Base-by-base conservation (phyloP, 441 rosid species). In the Euphorbia schlechtendalii region DNA sequence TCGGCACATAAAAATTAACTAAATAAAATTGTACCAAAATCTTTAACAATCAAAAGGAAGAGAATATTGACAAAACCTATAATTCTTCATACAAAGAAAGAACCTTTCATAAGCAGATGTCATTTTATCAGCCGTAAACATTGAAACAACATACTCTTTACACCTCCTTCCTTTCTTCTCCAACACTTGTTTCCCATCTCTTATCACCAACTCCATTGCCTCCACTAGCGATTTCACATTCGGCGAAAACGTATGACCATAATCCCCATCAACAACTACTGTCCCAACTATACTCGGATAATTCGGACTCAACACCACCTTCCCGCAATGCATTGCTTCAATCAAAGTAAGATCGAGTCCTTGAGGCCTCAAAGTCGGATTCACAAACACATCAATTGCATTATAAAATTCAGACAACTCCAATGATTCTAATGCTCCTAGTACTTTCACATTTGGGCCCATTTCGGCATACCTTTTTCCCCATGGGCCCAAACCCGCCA, bases 401-500 rank as follows among this genome's bases (percentile, higher is more conserved):
- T 84, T 86, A 34, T 86, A 84, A 67, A 86, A 84, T 55, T 76
- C 78, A 4, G 84, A 81, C 4, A 86, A 80, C 58, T 80, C 71
- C 5, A 70, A 67, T 13, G 86, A 74, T 5, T 78, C 81, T 49
- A 86, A 56, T 6, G 81, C 74, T 0, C 92, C 96, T 28, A 86
- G 59, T 21, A 80, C 81, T 76, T 68, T 83, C 52, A 86, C 90
- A 24, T 77, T 72, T 21, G 61, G 40, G 13, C 92, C 92, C 57
- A 82, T 63, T n/a, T 83, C 83, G 8, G 74, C 66, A 46, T 86
- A 84, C 64, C 86, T 82, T 72, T 68, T 74, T 0, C 75, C 84
- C 89, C 92, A 84, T n/a, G 87, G 92, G 49, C 92, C 96, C 34
- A 88, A 77, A 14, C 90, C 96, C 24, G 87, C 89, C 1, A 90